phyloP scores from a whole-genome alignment of 345 rosid species.

The Erysimum cheiranthoides region DNA sequence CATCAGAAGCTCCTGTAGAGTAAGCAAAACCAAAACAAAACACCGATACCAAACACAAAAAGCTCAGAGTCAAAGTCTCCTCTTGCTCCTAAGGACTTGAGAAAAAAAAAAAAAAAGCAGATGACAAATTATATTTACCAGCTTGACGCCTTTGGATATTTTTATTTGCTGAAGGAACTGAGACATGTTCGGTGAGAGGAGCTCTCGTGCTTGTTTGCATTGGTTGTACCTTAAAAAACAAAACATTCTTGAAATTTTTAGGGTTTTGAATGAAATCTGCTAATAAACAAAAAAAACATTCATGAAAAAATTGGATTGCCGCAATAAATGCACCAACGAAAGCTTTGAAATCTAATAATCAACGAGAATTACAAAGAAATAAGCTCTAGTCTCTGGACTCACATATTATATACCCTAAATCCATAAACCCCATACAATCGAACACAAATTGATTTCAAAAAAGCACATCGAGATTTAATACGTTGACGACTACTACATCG shows the following conservation, averaged over 20 bases:
- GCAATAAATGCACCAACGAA: conserved; percentile 8
- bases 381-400: conserved; percentile 11
- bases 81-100: too few relatives aligned
- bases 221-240: conserved; percentile 46
- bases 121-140: conserved; percentile 44
- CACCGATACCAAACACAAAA: conserved; percentile 15
- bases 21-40: neutral
- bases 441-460: neutral
- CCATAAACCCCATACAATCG: conserved; percentile 22
- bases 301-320: neutral
- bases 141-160: conserved; percentile 47
- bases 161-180: conserved; percentile 41
- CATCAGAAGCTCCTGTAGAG: conserved; percentile 19
- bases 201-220: conserved; percentile 46
- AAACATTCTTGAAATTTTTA: neutral
- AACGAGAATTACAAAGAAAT: neutral
- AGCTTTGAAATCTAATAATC: conserved; percentile 20
- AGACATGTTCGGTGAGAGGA: conserved; percentile 34
- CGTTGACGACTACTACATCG: neutral
- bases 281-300: neutral
- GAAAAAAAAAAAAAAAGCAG: too few relatives aligned
- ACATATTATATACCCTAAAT: conserved; percentile 17
- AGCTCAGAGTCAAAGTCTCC: too few relatives aligned
- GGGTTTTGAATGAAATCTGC: conserved; percentile 4
- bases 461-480: neutral